These are phyloP conservation scores for Tripterygium wilfordii DNA, from an alignment of 177 flowering plant species.

Conservation along the genomic window DNA sequence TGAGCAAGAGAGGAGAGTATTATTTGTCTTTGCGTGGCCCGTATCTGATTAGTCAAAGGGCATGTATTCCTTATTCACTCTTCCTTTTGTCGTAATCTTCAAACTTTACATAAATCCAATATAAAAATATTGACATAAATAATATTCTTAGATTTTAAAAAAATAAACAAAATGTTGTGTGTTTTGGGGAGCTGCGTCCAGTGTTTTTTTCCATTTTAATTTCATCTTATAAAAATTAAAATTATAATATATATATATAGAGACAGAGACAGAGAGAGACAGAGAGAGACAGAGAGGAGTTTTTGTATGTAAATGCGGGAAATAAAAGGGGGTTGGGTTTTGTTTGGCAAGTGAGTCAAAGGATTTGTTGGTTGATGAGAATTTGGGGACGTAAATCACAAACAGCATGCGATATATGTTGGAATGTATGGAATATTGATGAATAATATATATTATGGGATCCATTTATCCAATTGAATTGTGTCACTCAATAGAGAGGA, in stretches of 20 bases:
- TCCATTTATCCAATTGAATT: too few species aligned
- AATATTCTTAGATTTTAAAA: too few species aligned
- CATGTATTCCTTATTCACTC: conserved; percentile 9
- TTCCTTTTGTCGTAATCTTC: conserved; percentile 1
- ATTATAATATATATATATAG: too few species aligned
- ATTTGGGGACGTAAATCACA: conserved; percentile 19
- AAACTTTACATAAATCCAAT: not conserved
- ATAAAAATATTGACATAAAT: too few species aligned
- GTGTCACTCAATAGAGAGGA: too few species aligned
- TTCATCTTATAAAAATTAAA: too few species aligned
- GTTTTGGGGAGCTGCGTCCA: too few species aligned
- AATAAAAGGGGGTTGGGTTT: too few species aligned
- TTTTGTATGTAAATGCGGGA: conserved; percentile 29
- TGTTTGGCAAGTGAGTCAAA: too few species aligned
- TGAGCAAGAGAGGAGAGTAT: not conserved
- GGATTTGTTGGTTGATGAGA: conserved; percentile 23
- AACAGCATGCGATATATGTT: conserved; percentile 17
- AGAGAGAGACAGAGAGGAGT: conserved; percentile 2
- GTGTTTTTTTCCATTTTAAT: too few species aligned
- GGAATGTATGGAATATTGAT: conserved; percentile 9
- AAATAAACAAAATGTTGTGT: too few species aligned
- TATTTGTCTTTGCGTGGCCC: not conserved
- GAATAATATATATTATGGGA: not conserved
- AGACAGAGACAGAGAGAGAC: too few species aligned
- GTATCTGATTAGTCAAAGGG: conserved; percentile 15